phyloP scores from a whole-genome alignment of 1,139 yeast species.

The Candida sp. region DNA sequence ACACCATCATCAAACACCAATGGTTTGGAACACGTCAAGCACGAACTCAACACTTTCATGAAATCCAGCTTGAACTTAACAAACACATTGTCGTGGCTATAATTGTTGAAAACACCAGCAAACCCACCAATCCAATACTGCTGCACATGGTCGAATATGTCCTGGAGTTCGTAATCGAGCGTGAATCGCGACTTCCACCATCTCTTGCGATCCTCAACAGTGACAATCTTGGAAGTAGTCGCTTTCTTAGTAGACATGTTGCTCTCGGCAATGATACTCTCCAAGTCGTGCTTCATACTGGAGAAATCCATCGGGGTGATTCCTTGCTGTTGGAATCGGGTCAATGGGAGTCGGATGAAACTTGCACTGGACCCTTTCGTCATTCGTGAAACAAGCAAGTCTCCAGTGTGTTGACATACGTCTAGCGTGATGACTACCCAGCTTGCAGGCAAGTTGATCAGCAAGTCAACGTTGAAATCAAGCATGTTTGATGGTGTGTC shows the following conservation, averaged over 20 bases:
- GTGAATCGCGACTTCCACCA: slow-evolving; percentile 83
- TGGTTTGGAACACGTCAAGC: slow-evolving; percentile 33
- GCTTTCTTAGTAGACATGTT: slow-evolving; percentile 60
- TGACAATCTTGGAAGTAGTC: slow-evolving; percentile 52
- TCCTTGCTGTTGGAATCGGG: slow-evolving; percentile 53
- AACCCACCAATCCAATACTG: slow-evolving; percentile 85
- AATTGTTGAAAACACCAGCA: slow-evolving; percentile 56
- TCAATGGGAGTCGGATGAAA: slow-evolving; percentile 64
- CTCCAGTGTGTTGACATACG: slow-evolving; percentile 60
- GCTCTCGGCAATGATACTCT: slow-evolving; percentile 59
- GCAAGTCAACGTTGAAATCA: slow-evolving; percentile 20
- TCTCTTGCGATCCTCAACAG: slow-evolving; percentile 62
- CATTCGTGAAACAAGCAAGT: slow-evolving; percentile 56
- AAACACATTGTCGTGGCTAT: slow-evolving; percentile 27
- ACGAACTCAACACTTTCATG: slow-evolving; percentile 28
- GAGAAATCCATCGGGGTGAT: slow-evolving; percentile 46
- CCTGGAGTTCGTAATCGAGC: slow-evolving; percentile 60
- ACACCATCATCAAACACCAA: slow-evolving; percentile 54
- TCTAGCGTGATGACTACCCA: slow-evolving; percentile 73
- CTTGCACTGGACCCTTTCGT: slow-evolving; percentile 41
- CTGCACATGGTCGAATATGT: slow-evolving; percentile 64
- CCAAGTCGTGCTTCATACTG: slow-evolving; percentile 49
- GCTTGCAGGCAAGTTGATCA: slow-evolving; percentile 38
- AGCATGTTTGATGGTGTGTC: background rate
- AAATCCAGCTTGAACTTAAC: slow-evolving; percentile 42